Conservation (phyloP, 441 rosid species). For the Pelargonium hybrid region DNA sequence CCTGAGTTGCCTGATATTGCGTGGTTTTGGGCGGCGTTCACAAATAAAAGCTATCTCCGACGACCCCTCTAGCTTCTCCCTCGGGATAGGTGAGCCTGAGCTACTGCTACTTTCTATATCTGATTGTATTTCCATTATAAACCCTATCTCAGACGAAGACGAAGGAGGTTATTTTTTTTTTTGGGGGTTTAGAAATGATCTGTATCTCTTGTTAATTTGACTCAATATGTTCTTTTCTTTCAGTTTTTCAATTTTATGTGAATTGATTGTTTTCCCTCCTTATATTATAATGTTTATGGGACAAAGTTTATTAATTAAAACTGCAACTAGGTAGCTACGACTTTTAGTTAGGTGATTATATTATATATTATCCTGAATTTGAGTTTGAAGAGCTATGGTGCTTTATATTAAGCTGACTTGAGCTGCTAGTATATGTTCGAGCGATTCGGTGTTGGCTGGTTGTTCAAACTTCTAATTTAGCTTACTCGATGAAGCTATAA, state of each 20-base stretch:
- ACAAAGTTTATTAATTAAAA: not conserved
- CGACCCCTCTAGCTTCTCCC: conserved; percentile 7
- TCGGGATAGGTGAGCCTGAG: not conserved
- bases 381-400: not conserved
- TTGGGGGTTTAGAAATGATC: not conserved
- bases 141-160: not conserved
- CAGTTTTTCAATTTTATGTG: not conserved
- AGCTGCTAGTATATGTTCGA: too few relatives aligned
- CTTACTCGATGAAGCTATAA: too few relatives aligned
- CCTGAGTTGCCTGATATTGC: not conserved
- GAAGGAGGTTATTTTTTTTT: not conserved
- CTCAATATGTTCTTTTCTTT: too few relatives aligned
- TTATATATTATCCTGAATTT: not conserved
- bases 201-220: not conserved
- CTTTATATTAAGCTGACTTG: too few relatives aligned
- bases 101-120: not conserved
- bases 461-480: too few relatives aligned
- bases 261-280: not conserved
- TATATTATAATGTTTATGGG: too few relatives aligned
- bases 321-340: not conserved
- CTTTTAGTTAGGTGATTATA: not conserved
- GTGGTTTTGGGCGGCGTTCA: not conserved
- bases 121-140: not conserved
- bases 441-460: too few relatives aligned
- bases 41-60: not conserved